phyloP scores from a whole-genome alignment of 2,329 filamentous ascomycete species.

The Diaporthe humulicola region DNA sequence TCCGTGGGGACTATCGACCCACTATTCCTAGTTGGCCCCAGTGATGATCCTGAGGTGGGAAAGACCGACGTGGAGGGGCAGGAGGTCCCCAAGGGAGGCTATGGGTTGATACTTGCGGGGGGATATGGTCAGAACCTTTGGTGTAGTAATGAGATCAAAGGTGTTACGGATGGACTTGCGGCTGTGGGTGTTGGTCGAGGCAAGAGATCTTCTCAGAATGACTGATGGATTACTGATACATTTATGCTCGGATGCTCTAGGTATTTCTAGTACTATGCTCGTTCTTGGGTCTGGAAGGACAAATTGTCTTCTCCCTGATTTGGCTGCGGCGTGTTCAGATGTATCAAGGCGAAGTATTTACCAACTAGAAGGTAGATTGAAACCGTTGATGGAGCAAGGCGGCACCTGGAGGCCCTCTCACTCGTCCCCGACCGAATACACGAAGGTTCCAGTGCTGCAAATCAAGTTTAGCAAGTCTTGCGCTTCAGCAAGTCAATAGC shows the following conservation, averaged over 20 bases:
- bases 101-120: slow-evolving; percentile 55
- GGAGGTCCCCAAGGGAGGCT: slow-evolving; percentile 46
- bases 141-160: slow-evolving; percentile 60
- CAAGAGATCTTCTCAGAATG: slow-evolving; percentile 20
- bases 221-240: background rate
- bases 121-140: slow-evolving; percentile 55
- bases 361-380: background rate
- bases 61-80: slow-evolving; percentile 36
- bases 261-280: no score
- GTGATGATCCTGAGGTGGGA: slow-evolving; percentile 40
- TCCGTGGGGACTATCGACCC: slow-evolving; percentile 61
- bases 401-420: background rate
- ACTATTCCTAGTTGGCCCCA: slow-evolving; percentile 54
- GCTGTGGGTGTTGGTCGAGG: slow-evolving; percentile 42
- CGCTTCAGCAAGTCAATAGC: background rate
- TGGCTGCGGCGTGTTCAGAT: background rate
- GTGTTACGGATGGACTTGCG: slow-evolving; percentile 59
- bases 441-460: no score
- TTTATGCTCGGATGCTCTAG: background rate
- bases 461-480: background rate
- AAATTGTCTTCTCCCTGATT: background rate
- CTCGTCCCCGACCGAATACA: background rate
- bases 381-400: background rate
- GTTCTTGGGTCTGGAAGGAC: no score
- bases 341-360: background rate